Percentiles rank a stretch among this genome's conserved stretches.
These are phyloP conservation scores for Macrolepiota albuminosa DNA, from an alignment of 768 basidiomycete species.

Conservation along the genomic window DNA sequence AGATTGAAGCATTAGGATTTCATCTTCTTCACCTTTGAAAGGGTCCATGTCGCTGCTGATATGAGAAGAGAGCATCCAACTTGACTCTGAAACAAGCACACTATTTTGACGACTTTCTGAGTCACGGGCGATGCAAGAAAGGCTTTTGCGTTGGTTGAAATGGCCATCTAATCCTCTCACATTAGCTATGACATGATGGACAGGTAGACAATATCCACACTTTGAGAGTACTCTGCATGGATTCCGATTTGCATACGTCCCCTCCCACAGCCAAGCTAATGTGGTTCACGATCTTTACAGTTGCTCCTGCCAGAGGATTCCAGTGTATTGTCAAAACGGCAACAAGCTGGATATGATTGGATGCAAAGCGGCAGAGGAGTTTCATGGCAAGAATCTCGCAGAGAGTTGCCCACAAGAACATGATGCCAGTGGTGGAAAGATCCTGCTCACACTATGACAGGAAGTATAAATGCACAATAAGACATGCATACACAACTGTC, in stretches of 20 bases:
- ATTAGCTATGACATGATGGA: not conserved
- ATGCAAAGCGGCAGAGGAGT: slow-evolving; percentile 69
- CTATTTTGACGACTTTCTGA: slow-evolving; percentile 70
- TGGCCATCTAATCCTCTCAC: slow-evolving; percentile 62
- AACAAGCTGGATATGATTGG: slow-evolving; percentile 69
- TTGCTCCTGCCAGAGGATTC: slow-evolving; percentile 81
- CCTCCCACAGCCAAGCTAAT: slow-evolving; percentile 56
- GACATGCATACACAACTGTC: slow-evolving; percentile 70
- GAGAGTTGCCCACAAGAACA: slow-evolving; percentile 61
- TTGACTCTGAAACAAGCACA: slow-evolving; percentile 54
- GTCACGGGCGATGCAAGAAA: slow-evolving; percentile 82
- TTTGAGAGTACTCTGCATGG: slow-evolving; percentile 82
- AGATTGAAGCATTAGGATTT: slow-evolving; percentile 32
- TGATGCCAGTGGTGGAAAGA: slow-evolving; percentile 73
- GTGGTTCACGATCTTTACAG: slow-evolving; percentile 58
- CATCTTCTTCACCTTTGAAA: slow-evolving; percentile 48
- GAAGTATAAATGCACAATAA: slow-evolving; percentile 78
- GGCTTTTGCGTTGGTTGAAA: slow-evolving; percentile 77
- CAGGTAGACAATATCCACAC: slow-evolving; percentile 35
- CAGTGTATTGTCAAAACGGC: slow-evolving; percentile 79
- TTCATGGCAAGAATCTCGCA: slow-evolving; percentile 92
- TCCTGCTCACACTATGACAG: slow-evolving; percentile 62
- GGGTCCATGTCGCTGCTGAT: slow-evolving; percentile 50
- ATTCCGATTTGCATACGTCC: slow-evolving; percentile 57
- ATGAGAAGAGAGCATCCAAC: slow-evolving; percentile 85